Evolutionary conservation across 2,329 filamentous ascomycete genomes (phyloP).

Genomic region (Aspergillus thermomutatus): DNA sequence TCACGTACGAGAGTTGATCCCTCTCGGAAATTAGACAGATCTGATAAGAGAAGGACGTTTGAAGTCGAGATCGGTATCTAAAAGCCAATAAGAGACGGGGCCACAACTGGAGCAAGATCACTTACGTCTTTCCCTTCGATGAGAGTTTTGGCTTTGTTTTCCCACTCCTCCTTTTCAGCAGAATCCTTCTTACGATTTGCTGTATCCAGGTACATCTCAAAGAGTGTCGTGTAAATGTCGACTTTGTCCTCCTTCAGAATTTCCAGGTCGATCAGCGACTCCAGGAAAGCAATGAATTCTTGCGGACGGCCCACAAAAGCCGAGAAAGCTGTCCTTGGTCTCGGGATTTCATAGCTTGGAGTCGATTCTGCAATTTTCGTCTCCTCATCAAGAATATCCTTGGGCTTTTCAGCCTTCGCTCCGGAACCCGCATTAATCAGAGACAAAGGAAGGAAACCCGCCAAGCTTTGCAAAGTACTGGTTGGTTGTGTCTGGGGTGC

Average conservation of each 20-base stretch:
- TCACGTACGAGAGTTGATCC: constrained; percentile 91
- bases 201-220: constrained; percentile 97
- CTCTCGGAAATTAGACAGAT: constrained; percentile 83
- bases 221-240: constrained; percentile 90
- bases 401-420: constrained; percentile 30
- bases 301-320: constrained; percentile 92
- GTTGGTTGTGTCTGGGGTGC: constrained; percentile 52
- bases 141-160: constrained; percentile 82
- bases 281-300: constrained; percentile 88
- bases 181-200: constrained; percentile 69
- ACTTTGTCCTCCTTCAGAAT: constrained; percentile 71
- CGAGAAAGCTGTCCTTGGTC: constrained; percentile 86
- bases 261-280: constrained; percentile 75
- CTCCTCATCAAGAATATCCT: constrained; percentile 24
- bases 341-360: constrained; percentile 70
- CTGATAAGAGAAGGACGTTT: constrained; percentile 87
- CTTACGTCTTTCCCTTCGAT: constrained; percentile 72
- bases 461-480: constrained; percentile 80
- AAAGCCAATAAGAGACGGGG: constrained; percentile 9
- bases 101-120: background rate
- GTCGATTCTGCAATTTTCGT: constrained; percentile 36
- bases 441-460: constrained; percentile 76
- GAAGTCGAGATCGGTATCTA: constrained; percentile 82
- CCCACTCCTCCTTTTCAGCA: constrained; percentile 73
- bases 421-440: constrained; percentile 69